Percentiles rank a stretch among this genome's conserved stretches.
Evolutionary conservation across 1,284 basidiomycete species (phyloP).

Genomic region (Ceratobasidium sp.): DNA sequence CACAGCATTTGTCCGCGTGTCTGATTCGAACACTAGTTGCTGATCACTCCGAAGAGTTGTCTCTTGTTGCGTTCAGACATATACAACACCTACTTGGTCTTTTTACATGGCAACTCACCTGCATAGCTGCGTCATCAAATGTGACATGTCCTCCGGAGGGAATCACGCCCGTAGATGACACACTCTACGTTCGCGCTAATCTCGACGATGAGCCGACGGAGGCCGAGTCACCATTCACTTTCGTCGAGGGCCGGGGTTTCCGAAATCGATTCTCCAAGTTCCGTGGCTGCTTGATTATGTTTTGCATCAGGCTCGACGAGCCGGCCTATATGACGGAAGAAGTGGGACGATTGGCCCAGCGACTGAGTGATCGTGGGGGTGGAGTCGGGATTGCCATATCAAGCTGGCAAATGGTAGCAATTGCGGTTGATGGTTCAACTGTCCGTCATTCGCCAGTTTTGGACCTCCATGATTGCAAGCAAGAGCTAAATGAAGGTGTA

Average conservation of each 20-base stretch:
- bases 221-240: not conserved
- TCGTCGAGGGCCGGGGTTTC: not conserved
- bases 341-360: not conserved
- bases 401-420: not conserved
- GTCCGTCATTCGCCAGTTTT: conserved; percentile 1
- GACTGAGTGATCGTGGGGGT: not conserved
- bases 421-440: not conserved
- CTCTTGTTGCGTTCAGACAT: not conserved
- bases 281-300: not conserved
- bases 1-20: not conserved
- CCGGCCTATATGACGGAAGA: not conserved
- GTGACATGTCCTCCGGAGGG: not conserved
- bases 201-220: not conserved
- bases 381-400: not conserved
- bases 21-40: not conserved
- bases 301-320: not conserved
- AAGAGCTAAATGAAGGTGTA: not conserved
- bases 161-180: not conserved
- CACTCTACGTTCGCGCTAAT: not conserved
- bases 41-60: not conserved
- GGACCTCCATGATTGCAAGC: not conserved
- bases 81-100: not conserved
- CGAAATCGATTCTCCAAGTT: not conserved
- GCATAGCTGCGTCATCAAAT: not conserved
- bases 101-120: not conserved